phyloP scores from a whole-genome alignment of 495 filamentous ascomycete genomes.

The Podospora pseudocomata region DNA sequence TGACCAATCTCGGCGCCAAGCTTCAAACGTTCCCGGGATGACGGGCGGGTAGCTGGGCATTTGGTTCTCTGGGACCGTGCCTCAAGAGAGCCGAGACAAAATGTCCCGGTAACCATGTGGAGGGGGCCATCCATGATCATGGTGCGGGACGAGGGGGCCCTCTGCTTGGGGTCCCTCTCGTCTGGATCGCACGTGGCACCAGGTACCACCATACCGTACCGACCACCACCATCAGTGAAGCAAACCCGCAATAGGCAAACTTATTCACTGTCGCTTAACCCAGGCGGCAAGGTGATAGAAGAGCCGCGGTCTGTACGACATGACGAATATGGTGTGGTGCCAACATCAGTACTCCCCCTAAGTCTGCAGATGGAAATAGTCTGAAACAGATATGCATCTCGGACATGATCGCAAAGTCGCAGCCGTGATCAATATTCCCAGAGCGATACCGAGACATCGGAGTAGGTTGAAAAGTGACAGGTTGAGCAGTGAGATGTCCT shows the following conservation, averaged over 20 bases:
- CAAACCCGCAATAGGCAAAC: neutral
- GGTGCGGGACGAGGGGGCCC: neutral
- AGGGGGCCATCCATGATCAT: neutral
- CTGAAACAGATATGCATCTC: conserved; percentile 12
- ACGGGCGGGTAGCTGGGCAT: neutral
- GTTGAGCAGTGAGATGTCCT: neutral
- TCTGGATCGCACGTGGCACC: conserved; percentile 17
- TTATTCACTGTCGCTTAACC: neutral
- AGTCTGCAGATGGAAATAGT: conserved; percentile 9
- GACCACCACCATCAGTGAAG: neutral
- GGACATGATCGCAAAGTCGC: conserved; percentile 3
- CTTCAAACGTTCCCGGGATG: neutral
- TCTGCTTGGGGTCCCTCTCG: conserved; percentile 4
- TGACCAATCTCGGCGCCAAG: neutral
- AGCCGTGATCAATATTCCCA: neutral
- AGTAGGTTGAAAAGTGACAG: neutral
- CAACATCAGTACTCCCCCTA: conserved; percentile 1
- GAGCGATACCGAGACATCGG: neutral
- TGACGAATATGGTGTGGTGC: neutral
- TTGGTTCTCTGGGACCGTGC: neutral
- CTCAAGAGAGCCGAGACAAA: conserved; percentile 12
- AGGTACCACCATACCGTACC: neutral
- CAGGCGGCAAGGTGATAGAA: neutral
- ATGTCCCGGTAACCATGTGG: neutral
- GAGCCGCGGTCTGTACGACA: neutral